Evolutionary conservation across 352 stramenopile species (phyloP).

Genomic region (Globisporangium spinosum): DNA sequence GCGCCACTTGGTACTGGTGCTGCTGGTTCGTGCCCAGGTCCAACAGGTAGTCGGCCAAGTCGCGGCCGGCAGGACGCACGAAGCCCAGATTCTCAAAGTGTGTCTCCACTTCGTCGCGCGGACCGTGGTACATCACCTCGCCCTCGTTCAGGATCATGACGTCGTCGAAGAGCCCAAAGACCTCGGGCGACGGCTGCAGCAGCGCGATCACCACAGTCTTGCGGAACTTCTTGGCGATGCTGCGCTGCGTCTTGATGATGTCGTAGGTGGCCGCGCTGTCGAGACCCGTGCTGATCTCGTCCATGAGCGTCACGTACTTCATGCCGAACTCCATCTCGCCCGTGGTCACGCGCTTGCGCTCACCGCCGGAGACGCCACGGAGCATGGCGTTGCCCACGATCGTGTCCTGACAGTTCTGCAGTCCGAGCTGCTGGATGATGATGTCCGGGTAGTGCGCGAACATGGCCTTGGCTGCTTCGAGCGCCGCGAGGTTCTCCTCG

Average conservation of each 20-base stretch:
- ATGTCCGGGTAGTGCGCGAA: slow-evolving; percentile 30
- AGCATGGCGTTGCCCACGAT: slow-evolving; percentile 54
- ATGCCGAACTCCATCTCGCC: slow-evolving; percentile 81
- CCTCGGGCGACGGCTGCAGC: slow-evolving; percentile 84
- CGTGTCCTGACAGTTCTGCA: slow-evolving; percentile 29
- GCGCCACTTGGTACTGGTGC: slow-evolving; percentile 13
- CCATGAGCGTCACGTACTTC: slow-evolving; percentile 75
- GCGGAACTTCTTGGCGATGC: slow-evolving; percentile 35
- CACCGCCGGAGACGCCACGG: slow-evolving; percentile 58
- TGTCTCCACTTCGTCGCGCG: slow-evolving; percentile 7
- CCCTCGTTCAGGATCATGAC: slow-evolving; percentile 66
- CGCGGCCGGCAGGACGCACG: slow-evolving; percentile 13
- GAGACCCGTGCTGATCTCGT: slow-evolving; percentile 91
- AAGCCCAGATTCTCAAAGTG: slow-evolving; percentile 29
- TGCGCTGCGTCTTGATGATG: slow-evolving; percentile 73
- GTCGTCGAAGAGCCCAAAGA: slow-evolving; percentile 89
- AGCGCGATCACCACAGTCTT: slow-evolving; percentile 51
- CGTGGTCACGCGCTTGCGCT: slow-evolving; percentile 66
- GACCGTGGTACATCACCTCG: slow-evolving; percentile 26
- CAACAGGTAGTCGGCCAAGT: slow-evolving; percentile 26
- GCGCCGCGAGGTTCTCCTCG: slow-evolving; percentile 21
- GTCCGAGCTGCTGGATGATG: slow-evolving; percentile 25
- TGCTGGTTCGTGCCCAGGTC: slow-evolving; percentile 25
- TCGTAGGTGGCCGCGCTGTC: slow-evolving; percentile 89
- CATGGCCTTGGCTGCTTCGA: slow-evolving; percentile 13